Percentiles rank a stretch among this genome's conserved stretches.
These are phyloP conservation scores for Arachis monticola DNA, from an alignment of 331 rosid species.

Conservation along the genomic window DNA sequence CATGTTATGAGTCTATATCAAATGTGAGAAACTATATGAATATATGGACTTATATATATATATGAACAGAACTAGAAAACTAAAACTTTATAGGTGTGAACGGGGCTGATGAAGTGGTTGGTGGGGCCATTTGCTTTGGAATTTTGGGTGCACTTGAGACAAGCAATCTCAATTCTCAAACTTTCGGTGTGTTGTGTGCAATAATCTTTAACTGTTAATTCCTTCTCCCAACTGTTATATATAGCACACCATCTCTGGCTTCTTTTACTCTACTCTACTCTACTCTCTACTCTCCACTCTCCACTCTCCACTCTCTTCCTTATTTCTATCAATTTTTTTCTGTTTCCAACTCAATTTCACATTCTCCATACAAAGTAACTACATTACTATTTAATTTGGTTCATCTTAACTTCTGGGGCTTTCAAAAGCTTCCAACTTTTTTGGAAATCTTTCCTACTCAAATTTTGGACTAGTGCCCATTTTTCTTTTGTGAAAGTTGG, in stretches of 20 bases:
- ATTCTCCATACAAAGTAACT: conserved; percentile 9
- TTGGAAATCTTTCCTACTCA: conserved; percentile 13
- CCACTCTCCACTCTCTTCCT: neutral
- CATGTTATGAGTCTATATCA: no score
- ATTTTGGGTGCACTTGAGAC: conserved; percentile 74
- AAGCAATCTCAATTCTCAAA: conserved; percentile 58
- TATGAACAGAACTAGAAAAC: neutral
- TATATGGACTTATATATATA: no score
- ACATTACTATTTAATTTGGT: neutral
- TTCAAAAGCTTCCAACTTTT: conserved; percentile 29
- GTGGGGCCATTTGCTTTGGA: conserved; percentile 74
- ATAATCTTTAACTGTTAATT: conserved; percentile 52
- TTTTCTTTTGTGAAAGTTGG: conserved; percentile 3
- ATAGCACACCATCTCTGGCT: conserved; percentile 39
- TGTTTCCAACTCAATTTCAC: neutral
- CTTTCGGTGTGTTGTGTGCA: conserved; percentile 75
- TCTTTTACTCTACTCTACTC: conserved; percentile 65
- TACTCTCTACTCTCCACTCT: conserved; percentile 36
- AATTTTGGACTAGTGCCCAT: neutral
- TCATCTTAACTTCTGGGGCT: conserved; percentile 4
- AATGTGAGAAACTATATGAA: no score
- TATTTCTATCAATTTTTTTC: conserved; percentile 6
- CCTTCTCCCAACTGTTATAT: conserved; percentile 47
- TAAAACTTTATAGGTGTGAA: conserved; percentile 58
- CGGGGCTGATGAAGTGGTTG: conserved; percentile 43